phyloP scores from a whole-genome alignment of 345 rosid species.

The Camelina neglecta region DNA sequence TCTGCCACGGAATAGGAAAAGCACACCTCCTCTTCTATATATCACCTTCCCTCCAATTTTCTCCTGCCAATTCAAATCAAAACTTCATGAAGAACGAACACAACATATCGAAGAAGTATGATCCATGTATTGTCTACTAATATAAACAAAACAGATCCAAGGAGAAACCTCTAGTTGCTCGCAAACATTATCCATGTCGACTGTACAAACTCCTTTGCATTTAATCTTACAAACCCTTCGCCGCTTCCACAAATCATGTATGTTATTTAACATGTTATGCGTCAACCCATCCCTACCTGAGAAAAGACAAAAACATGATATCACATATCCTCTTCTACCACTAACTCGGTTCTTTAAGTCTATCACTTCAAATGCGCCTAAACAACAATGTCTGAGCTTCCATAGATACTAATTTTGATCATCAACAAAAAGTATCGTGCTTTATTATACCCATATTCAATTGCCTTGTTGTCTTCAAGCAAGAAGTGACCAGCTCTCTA shows the following conservation, averaged over 20 bases:
- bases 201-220: slow-evolving; percentile 95
- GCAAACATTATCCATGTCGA: slow-evolving; percentile 90
- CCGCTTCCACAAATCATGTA: slow-evolving; percentile 89
- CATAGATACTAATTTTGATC: not conserved
- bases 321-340: slow-evolving; percentile 23
- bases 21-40: slow-evolving; percentile 71
- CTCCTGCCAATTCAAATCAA: slow-evolving; percentile 57
- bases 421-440: slow-evolving; percentile 24
- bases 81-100: slow-evolving; percentile 15
- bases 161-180: slow-evolving; percentile 79
- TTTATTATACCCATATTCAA: slow-evolving; percentile 77
- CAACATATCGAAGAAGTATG: not conserved
- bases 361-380: not conserved
- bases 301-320: slow-evolving; percentile 15
- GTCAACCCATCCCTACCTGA: slow-evolving; percentile 98
- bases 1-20: slow-evolving; percentile 89
- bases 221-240: slow-evolving; percentile 88
- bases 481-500: slow-evolving; percentile 59
- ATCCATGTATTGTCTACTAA: not conserved
- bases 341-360: not conserved
- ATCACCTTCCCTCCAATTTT: slow-evolving; percentile 91
- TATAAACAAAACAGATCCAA: not conserved
- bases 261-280: slow-evolving; percentile 92
- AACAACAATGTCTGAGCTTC: slow-evolving; percentile 12
- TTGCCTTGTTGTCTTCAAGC: slow-evolving; percentile 66